phyloP scores from a whole-genome alignment of 2,329 filamentous ascomycete genomes.

The Fusarium mangiferae region DNA sequence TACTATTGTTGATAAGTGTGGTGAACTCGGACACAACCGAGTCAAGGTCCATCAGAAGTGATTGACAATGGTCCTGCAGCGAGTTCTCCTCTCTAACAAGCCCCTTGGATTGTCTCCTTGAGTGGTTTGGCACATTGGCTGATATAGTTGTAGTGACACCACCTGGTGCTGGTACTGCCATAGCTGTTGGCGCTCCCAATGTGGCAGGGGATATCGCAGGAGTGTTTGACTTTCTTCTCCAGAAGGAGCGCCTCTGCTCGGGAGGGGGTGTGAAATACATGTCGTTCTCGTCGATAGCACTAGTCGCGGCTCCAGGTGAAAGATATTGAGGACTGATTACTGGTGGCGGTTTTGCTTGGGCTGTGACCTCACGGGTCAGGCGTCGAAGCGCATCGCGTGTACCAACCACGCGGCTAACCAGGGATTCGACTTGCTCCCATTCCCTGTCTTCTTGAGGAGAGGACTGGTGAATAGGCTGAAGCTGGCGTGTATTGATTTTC shows the following conservation, averaged over 20 bases:
- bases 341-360: conserved; percentile 49
- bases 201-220: conserved; percentile 55
- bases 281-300: conserved; percentile 62
- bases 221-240: conserved; percentile 85
- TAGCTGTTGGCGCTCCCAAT: conserved; percentile 51
- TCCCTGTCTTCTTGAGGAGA: conserved; percentile 75
- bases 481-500: conserved; percentile 43
- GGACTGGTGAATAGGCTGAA: conserved; percentile 45
- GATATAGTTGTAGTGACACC: conserved; percentile 46
- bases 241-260: conserved; percentile 76
- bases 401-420: conserved; percentile 87
- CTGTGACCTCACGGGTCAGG: conserved; percentile 85
- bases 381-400: conserved; percentile 89
- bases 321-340: conserved; percentile 48
- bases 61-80: conserved; percentile 84
- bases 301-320: conserved; percentile 55
- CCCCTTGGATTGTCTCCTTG: conserved; percentile 51
- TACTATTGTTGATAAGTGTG: conserved; percentile 79
- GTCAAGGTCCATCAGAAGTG: conserved; percentile 86
- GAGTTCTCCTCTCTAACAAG: conserved; percentile 67
- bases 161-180: conserved; percentile 57
- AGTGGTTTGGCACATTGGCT: conserved; percentile 46
- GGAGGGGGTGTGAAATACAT: conserved; percentile 61
- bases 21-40: conserved; percentile 85
- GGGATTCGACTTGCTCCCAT: conserved; percentile 85